Evolutionary conservation across 306 rosid species (phyloP).

Genomic region (Vachellia collinsii): DNA sequence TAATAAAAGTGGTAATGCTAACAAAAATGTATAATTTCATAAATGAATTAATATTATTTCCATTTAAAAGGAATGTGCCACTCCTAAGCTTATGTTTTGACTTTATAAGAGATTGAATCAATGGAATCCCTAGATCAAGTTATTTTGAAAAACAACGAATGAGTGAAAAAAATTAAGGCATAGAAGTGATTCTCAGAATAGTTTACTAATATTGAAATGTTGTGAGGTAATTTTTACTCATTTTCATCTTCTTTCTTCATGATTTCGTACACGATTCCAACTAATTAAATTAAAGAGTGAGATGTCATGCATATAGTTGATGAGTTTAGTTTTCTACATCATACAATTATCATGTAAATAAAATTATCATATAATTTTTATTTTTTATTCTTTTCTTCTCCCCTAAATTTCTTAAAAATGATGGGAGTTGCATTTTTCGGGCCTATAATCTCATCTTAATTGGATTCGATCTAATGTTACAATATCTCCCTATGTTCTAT

Average conservation of each 20-base stretch:
- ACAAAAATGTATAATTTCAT: neutral
- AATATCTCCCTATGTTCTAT: neutral
- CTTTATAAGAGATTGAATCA: neutral
- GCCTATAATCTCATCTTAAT: too few relatives aligned
- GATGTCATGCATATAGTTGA: neutral
- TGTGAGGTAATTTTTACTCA: constrained; percentile 28
- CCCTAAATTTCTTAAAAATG: neutral
- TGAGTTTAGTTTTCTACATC: neutral
- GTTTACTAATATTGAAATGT: constrained; percentile 17
- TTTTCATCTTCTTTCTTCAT: neutral
- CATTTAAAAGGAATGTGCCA: neutral
- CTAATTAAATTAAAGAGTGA: neutral
- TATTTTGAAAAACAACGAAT: neutral
- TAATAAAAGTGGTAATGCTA: neutral
- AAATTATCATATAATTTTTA: too few relatives aligned
- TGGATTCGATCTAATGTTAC: neutral
- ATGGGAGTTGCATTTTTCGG: too few relatives aligned
- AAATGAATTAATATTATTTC: neutral
- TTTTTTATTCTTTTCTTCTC: neutral
- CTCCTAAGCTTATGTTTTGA: neutral
- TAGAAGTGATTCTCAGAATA: neutral
- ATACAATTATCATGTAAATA: neutral
- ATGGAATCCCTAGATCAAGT: neutral
- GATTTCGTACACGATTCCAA: neutral
- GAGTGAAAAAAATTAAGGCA: too few relatives aligned